Base-by-base conservation (phyloP, 2,329 filamentous ascomycete genomes). In the Botryotinia calthae region DNA sequence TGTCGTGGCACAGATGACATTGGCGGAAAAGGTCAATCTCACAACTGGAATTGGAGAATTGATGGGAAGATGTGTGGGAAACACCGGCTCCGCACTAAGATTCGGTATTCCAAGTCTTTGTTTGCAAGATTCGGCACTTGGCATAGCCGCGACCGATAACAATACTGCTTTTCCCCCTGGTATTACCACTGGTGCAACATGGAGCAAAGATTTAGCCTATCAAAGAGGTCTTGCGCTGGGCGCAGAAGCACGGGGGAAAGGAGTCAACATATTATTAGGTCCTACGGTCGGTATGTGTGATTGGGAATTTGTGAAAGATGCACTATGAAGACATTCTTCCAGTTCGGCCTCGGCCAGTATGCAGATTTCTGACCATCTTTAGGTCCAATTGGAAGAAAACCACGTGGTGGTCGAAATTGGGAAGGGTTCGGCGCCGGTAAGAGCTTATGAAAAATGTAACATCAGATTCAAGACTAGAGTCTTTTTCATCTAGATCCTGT, bases 11-110 rank as follows among this genome's bases (percentile, higher is more conserved):
- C 87, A 89, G 65, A 93, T 95, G 92, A 95, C 92, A 0, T 82
- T 95, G 72, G 92, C 91, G 2, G 93, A 95, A 80, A 95, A 95
- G 83, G 90, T 91, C 5, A 95, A 94, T 79, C 86, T 94, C 69
- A 94, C 91, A 0, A 87, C 88, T 1, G 92, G 92, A 5, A 90
- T 87, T 1, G 92, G 92, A 1, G 86, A 90, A 59, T 91, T 86
- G 75, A 94, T 94, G 92, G 75, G 87, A 44, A 89, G 85, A 42
- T 96, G 93, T 76, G 90, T 91, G 34, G 93, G 93, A 56, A 94
- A 95, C 78, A 92, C 91, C 0, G 92, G 92, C 18, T 92, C 90
- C 73, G 91, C 90, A 1, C 81, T 84, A 25, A 87, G 93, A 10
- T 86, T 95, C 25, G 91, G 91, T 1, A 91, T 95, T 74, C 90